Evolutionary conservation across 208 protist genomes (phyloP).

Genomic region (Acanthamoeba lenticulata): DNA sequence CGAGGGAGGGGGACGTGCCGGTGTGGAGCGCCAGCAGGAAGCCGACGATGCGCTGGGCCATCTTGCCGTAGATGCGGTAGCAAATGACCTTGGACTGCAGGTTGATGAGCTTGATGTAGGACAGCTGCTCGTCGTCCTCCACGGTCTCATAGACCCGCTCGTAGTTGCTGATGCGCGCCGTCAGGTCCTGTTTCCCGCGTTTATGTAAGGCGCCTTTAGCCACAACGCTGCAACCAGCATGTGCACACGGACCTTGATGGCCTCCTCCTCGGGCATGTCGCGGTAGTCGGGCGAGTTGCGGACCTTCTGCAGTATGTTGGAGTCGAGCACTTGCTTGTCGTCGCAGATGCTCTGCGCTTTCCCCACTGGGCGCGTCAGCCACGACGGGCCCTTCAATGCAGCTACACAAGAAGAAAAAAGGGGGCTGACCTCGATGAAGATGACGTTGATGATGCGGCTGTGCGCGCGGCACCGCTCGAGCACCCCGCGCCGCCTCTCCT

Average conservation of each 20-base stretch:
- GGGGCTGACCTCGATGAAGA: constrained; percentile 64
- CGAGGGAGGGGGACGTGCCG: no score
- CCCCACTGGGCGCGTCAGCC: no score
- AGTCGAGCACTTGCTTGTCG: constrained; percentile 54
- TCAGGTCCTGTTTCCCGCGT: background rate
- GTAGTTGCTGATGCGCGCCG: constrained; percentile 33
- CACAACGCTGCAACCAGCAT: no score
- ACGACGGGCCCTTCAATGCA: background rate
- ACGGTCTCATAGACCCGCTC: background rate
- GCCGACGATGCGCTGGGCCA: background rate
- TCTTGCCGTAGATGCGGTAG: constrained; percentile 67
- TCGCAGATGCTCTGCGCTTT: background rate
- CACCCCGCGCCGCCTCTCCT: background rate
- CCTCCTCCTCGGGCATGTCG: constrained; percentile 36
- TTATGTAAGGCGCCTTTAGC: no score
- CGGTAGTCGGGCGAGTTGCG: constrained; percentile 8
- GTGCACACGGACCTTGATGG: background rate
- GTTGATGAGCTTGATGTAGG: constrained; percentile 50
- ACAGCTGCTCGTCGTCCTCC: constrained; percentile 37
- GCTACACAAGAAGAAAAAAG: no score
- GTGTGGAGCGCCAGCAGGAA: constrained; percentile 37
- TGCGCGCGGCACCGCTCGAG: background rate
- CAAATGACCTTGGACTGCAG: constrained; percentile 46
- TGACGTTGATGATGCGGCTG: constrained; percentile 51
- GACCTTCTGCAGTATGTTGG: constrained; percentile 56